phyloP scores from a whole-genome alignment of 805 yeast species.

The Spathaspora boniae region DNA sequence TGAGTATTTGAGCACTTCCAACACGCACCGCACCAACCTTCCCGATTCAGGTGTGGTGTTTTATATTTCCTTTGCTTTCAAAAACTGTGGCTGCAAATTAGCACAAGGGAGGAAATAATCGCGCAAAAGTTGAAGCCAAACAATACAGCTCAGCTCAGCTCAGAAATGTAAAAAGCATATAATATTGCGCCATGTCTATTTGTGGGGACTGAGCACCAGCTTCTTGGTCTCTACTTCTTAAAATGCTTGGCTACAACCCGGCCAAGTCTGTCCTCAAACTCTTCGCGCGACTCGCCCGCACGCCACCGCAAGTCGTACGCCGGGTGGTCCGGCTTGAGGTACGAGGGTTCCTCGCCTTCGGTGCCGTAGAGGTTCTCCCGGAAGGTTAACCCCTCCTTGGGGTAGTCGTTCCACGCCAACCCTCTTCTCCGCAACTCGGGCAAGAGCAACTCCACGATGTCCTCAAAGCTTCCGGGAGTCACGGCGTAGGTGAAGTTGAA shows the following conservation, averaged over 20 bases:
- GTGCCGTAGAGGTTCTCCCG: constrained; percentile 35
- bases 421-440: constrained; percentile 37
- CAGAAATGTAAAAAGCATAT: too few relatives aligned
- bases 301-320: constrained; percentile 23
- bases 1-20: too few relatives aligned
- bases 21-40: too few relatives aligned
- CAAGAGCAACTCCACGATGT: constrained; percentile 32
- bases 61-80: too few relatives aligned
- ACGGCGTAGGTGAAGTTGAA: constrained; percentile 39
- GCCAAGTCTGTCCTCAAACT: constrained; percentile 19
- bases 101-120: too few relatives aligned
- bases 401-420: constrained; percentile 34
- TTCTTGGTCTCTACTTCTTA: too few relatives aligned
- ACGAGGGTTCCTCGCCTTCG: constrained; percentile 18
- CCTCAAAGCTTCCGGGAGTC: constrained; percentile 33
- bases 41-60: too few relatives aligned
- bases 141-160: too few relatives aligned
- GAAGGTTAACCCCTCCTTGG: constrained; percentile 29
- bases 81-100: too few relatives aligned
- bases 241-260: constrained; percentile 5
- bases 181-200: too few relatives aligned
- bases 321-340: constrained; percentile 15
- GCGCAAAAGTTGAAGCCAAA: too few relatives aligned
- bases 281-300: constrained; percentile 23
- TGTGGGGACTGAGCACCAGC: too few relatives aligned